A percentile compares a stretch with the other conserved stretches of the same genome.
Evolutionary conservation across 805 yeast species (phyloP).

Genomic region (Priceomyces melissophilus): DNA sequence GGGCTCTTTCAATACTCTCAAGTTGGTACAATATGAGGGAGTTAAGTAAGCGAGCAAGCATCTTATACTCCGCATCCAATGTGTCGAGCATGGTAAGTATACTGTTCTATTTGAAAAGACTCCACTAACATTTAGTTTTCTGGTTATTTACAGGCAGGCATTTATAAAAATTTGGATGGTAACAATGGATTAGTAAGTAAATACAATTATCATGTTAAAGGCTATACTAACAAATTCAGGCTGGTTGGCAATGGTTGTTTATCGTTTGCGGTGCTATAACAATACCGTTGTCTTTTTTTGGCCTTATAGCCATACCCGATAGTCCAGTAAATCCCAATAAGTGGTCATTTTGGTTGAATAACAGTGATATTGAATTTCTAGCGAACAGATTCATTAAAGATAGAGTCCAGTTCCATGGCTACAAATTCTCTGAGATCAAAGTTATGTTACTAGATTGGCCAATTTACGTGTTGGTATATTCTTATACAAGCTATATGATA

Average conservation of each 20-base stretch:
- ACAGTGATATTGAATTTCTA: slow-evolving; percentile 11
- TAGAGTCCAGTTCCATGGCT: slow-evolving; percentile 5
- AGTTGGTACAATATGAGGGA: slow-evolving; percentile 5
- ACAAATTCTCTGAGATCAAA: slow-evolving; percentile 1
- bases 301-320: slow-evolving; percentile 53
- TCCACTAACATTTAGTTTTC: slow-evolving; percentile 6
- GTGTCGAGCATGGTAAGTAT: slow-evolving; percentile 6
- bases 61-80: slow-evolving; percentile 5
- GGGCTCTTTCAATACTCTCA: slow-evolving; percentile 4
- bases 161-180: slow-evolving; percentile 41
- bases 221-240: slow-evolving; percentile 9
- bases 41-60: slow-evolving; percentile 5
- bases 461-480: slow-evolving; percentile 4
- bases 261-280: slow-evolving; percentile 55
- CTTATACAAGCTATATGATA: slow-evolving; percentile 6
- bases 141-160: slow-evolving; percentile 43
- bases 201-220: slow-evolving; percentile 9
- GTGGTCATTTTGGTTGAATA: slow-evolving; percentile 12
- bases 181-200: slow-evolving; percentile 23
- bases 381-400: slow-evolving; percentile 1
- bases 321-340: slow-evolving; percentile 34
- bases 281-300: slow-evolving; percentile 49
- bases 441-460: slow-evolving; percentile 6
- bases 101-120: neutral
- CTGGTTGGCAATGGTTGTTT: slow-evolving; percentile 62